Conservation (phyloP, 129 eudicot species). For the Flaveria robusta region DNA sequence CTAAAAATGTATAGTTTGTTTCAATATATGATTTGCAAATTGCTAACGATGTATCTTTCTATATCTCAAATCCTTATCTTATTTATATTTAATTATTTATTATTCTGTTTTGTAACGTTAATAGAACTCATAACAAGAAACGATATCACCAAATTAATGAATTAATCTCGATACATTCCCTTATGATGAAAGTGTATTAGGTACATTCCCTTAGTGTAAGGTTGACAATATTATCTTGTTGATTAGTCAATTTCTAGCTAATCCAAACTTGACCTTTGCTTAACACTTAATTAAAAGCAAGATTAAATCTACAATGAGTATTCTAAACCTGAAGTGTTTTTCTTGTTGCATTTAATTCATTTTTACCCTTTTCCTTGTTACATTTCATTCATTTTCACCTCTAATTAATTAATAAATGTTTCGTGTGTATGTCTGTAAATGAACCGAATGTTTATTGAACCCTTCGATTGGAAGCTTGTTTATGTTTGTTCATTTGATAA, state of each 20-base stretch:
- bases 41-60: background rate
- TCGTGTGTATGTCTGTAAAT: too few relatives aligned
- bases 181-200: slow-evolving; percentile 16
- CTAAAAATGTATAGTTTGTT: too few relatives aligned
- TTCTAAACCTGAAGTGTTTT: background rate
- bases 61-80: background rate
- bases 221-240: slow-evolving; percentile 35
- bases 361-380: background rate
- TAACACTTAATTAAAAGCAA: slow-evolving; percentile 21
- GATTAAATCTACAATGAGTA: slow-evolving; percentile 3
- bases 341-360: slow-evolving; percentile 7
- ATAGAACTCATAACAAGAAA: background rate
- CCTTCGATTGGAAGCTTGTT: too few relatives aligned
- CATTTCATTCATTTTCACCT: too few relatives aligned
- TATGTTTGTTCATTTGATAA: too few relatives aligned
- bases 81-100: too few relatives aligned
- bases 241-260: slow-evolving; percentile 35
- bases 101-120: too few relatives aligned
- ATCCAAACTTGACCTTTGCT: slow-evolving; percentile 34
- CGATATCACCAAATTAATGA: background rate
- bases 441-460: too few relatives aligned
- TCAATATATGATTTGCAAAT: background rate
- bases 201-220: slow-evolving; percentile 35
- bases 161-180: background rate
- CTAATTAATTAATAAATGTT: too few relatives aligned